Percentiles rank a stretch among this genome's conserved stretches.
These are phyloP conservation scores for Kwoniella botswanensis DNA, from an alignment of 768 basidiomycete genomes.

Conservation along the genomic window DNA sequence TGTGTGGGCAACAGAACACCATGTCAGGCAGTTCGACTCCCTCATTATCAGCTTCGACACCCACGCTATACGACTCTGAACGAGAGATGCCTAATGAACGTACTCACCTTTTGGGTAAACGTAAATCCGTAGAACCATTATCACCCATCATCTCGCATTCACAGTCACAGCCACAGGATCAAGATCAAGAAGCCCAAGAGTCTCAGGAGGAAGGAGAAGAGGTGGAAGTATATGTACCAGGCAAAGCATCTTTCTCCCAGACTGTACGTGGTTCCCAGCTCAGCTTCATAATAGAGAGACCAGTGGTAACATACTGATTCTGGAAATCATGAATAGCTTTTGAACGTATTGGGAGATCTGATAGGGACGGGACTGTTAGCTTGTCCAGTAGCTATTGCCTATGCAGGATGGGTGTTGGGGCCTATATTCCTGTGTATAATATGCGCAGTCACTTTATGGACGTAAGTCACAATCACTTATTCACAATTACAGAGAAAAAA, in stretches of 20 bases:
- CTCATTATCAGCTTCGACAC: conserved; percentile 12
- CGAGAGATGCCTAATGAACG: conserved; percentile 7
- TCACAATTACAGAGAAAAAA: neutral
- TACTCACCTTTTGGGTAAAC: conserved; percentile 16
- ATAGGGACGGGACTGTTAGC: conserved; percentile 52
- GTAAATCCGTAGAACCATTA: neutral
- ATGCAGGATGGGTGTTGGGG: conserved; percentile 52
- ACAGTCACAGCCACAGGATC: neutral
- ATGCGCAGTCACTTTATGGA: conserved; percentile 39
- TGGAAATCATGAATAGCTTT: no score
- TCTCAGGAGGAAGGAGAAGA: conserved; percentile 27
- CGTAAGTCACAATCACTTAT: conserved; percentile 34
- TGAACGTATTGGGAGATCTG: conserved; percentile 49
- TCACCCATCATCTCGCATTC: conserved; percentile 3
- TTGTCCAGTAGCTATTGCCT: conserved; percentile 49
- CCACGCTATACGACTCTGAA: conserved; percentile 12
- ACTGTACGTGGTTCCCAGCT: conserved; percentile 35
- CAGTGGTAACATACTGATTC: no score
- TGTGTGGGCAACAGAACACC: neutral
- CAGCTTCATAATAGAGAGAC: no score
- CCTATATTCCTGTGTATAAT: conserved; percentile 39
- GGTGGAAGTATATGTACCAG: conserved; percentile 47
- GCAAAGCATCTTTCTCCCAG: conserved; percentile 45
- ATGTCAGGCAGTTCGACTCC: conserved; percentile 11
- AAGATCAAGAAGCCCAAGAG: conserved; percentile 6